Base-by-base conservation (phyloP, 805 yeast genomes). In the Myxozyma nipponensis region DNA sequence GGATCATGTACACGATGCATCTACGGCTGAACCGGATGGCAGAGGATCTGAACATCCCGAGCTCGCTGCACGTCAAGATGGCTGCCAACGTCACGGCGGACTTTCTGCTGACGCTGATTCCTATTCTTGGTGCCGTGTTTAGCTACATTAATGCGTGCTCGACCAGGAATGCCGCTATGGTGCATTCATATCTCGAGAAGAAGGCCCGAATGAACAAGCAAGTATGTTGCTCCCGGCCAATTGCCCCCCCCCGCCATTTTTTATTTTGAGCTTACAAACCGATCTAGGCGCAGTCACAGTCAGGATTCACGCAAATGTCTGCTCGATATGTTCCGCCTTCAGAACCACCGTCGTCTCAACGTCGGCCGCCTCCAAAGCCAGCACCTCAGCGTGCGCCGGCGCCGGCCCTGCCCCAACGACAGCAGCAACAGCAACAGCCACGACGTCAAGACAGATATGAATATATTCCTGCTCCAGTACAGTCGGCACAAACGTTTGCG, bases 131-230 rank as follows among this genome's bases (percentile, higher is more conserved):
- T 1, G 73, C 82, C 2, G 68, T 89, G 34, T 77, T 89, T 47
- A 71, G 86, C 10, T 90, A 95, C 91, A 52, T 90, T 66, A 79
- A 87, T 63, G 86, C 82, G 1, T 86, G 96, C 63, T 86, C 95
- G 5, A 86, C 96, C 0, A 73, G 96, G 62, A 90, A 91, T 66
- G 95, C 96, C 0, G 90, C 91, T 0, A 62, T 87, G 60, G 75
- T 89, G 6, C 88, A 86, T 64, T 77, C 74, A n/a, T 66, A 59
- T 63, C 47, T 72, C 45, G 52, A 63, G 17, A 55, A 60, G 32
- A 58, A 62, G 34, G 64, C 56, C 13, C 46, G 42, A 42, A 52
- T 57, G 49, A 45, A 50, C 21, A 55, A 52, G 40, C 51, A 39
- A 15, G 57, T 53, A 22, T 26, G 57, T 46, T 18, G 19, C 17